phyloP scores from a whole-genome alignment of 2,329 filamentous ascomycete species.

The Shiraia sp. region DNA sequence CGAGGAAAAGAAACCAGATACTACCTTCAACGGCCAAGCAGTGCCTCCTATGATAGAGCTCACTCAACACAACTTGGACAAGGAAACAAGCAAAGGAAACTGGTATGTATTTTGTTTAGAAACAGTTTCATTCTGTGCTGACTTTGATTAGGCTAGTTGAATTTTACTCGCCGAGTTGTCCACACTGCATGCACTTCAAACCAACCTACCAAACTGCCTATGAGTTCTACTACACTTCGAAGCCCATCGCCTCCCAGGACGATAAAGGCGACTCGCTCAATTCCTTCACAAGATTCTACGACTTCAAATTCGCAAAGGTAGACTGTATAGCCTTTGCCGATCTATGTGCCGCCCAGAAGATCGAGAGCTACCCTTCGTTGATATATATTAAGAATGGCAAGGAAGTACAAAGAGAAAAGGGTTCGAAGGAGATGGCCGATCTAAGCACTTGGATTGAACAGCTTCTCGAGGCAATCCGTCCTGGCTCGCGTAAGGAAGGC shows the following conservation, averaged over 20 bases:
- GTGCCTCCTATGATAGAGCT: conserved; percentile 69
- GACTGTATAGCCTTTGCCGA: conserved; percentile 86
- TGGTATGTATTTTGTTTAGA: conserved; percentile 55
- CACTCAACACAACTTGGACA: conserved; percentile 60
- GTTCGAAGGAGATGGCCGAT: conserved; percentile 67
- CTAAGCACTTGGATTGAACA: conserved; percentile 75
- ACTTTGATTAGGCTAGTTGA: conserved; percentile 48
- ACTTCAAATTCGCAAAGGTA: conserved; percentile 83
- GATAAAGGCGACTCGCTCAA: conserved; percentile 58
- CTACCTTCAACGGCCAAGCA: conserved; percentile 67
- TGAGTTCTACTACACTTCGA: conserved; percentile 92
- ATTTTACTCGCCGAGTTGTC: conserved; percentile 57
- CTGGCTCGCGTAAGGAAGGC: conserved; percentile 73
- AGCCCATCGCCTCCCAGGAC: conserved; percentile 60
- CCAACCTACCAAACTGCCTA: conserved; percentile 90
- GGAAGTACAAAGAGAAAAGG: conserved; percentile 64
- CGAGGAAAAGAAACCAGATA: conserved; percentile 46
- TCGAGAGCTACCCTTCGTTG: conserved; percentile 76
- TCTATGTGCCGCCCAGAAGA: conserved; percentile 68
- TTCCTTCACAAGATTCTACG: conserved; percentile 79
- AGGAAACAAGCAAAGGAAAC: conserved; percentile 65
- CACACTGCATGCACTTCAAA: conserved; percentile 77
- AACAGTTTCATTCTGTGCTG: neutral
- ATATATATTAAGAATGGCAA: conserved; percentile 79
- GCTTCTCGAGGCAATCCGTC: conserved; percentile 74